Base-by-base conservation (phyloP, 2,329 filamentous ascomycete genomes). In the Aspergillus sp. region DNA sequence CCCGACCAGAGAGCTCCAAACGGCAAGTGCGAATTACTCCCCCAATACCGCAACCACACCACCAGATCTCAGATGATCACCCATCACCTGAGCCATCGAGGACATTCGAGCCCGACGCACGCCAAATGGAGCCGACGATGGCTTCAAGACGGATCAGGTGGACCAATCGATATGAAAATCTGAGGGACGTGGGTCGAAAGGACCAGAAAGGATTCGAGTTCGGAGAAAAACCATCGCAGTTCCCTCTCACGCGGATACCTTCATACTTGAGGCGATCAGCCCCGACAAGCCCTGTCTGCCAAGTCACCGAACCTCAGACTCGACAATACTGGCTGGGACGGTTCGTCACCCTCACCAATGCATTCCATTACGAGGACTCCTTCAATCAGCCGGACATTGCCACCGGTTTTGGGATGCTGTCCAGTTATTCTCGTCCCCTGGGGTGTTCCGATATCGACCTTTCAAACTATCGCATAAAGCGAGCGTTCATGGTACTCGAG, bases 401-500 rank as follows among this genome's bases (percentile, higher is more conserved):
- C 14, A 71, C 71, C 1, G 67, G 66, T 0, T 69, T 70, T 55
- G 62, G 65, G 24, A 68, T 67, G 63, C 56, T 65, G n/a, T 64
- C 69, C 22, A 65, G 59, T 50, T 60, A 63, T 50, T 64, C 63
- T 22, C 57, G 66, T 46, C 61, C 58, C 45, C 51, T 66, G 57
- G 54, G 56, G 16, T 32, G 50, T n/a, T 24, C 57, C 10, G 61
- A 63, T 49, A 58, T 49, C 36, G 61, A 61, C 22, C 50, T 39
- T 57, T 60, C 63, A 58, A 63, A 22, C 22, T 72, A 58, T 49
- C 69, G 73, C 29, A 65, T 66, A 29, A 71, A 70, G 18, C 66
- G 71, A 6, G 72, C 74, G 5, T 76, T 77, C 55, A 67, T 69
- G 60, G 67, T 73, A 7, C 58, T 78, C 18, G 65, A 75, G 36